Evolutionary conservation across 1,284 basidiomycete genomes (phyloP).

Genomic region (Moesziomyces sp.): DNA sequence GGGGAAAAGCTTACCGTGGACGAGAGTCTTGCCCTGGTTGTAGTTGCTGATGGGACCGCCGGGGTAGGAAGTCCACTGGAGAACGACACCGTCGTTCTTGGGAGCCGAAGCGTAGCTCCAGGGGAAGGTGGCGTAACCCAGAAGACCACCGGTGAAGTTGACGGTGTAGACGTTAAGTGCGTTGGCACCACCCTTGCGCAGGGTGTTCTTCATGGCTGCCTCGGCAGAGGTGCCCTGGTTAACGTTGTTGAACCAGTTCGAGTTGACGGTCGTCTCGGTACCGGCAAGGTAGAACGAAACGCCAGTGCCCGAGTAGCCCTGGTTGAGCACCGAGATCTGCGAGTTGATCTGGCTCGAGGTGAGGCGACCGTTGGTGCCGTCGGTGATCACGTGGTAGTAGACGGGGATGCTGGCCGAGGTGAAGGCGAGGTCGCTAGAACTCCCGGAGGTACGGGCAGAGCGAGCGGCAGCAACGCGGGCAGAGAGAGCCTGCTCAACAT

Average conservation of each 20-base stretch:
- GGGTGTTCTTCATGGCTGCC: conserved; percentile 72
- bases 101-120: conserved; percentile 59
- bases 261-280: conserved; percentile 68
- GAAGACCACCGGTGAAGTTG: conserved; percentile 37
- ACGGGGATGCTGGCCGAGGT: conserved; percentile 35
- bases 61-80: conserved; percentile 61
- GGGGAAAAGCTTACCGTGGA: conserved; percentile 68
- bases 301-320: conserved; percentile 70
- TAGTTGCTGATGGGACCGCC: conserved; percentile 71
- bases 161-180: conserved; percentile 74
- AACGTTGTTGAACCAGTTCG: conserved; percentile 72
- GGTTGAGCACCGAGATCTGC: conserved; percentile 73
- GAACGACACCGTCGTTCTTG: conserved; percentile 63
- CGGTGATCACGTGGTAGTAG: conserved; percentile 50
- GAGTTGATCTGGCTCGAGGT: conserved; percentile 24
- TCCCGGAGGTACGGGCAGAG: conserved; percentile 1
- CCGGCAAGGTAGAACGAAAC: conserved; percentile 71
- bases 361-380: conserved; percentile 43
- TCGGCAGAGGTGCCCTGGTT: conserved; percentile 70
- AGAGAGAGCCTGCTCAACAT: conserved; percentile 20
- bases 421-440: conserved; percentile 5
- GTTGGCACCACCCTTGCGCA: conserved; percentile 70
- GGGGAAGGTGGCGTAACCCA: conserved; percentile 72
- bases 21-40: conserved; percentile 72
- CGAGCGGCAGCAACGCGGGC: conserved; percentile 13